Evolutionary conservation across 345 rosid species (phyloP), one percentile per base, ranked within the genome.

Genomic region (Salix exigua): DNA sequence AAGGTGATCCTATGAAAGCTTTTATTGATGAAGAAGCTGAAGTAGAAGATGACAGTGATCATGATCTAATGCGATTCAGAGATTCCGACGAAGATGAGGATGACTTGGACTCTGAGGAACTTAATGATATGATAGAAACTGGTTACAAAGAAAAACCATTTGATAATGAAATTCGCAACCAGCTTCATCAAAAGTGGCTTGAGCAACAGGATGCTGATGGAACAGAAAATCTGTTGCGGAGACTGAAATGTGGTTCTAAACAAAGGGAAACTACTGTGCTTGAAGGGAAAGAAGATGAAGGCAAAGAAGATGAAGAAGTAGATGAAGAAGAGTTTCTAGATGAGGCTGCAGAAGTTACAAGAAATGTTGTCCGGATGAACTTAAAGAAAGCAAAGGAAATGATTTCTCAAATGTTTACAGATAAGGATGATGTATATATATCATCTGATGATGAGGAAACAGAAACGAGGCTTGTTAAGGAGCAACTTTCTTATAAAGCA

Each of bases 11-110:
- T 42, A 91, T 88, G 67, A 93, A 88, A 87, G 88, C 89, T 75
- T 96, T 92, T 83, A 83, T 96, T 73, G 98, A 96, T 64, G 98
- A 92, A 68, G 95, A 89, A 81, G 97, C 98, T 68, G 97, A 89
- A 83, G 99, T 93, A 82, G 97, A 92, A 84, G 97, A 91, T 87
- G 95, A 93, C 83, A 93, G 98, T 68, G 99, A 96, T 80, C 88
- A 91, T 81, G 96, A 96, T 76, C 85, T 85, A 72, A 78, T 79
- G 61, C 89, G 87, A 37, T 88, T 91, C 65, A 81, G 86, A 78
- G 94, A 92, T 68, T 83, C 88, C 55, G 94, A 92, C 63, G 97
- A 90, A 55, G 91, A 91, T 68, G 98, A 91, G 78, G 93, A 88
- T 44, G 80, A 73, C 71, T 90, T 86, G 61, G 97, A 89, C 73